A percentile compares a stretch with the other conserved stretches of the same genome.
Conservation (phyloP, 2,329 filamentous ascomycete genomes). For the Calonectria crousiana region DNA sequence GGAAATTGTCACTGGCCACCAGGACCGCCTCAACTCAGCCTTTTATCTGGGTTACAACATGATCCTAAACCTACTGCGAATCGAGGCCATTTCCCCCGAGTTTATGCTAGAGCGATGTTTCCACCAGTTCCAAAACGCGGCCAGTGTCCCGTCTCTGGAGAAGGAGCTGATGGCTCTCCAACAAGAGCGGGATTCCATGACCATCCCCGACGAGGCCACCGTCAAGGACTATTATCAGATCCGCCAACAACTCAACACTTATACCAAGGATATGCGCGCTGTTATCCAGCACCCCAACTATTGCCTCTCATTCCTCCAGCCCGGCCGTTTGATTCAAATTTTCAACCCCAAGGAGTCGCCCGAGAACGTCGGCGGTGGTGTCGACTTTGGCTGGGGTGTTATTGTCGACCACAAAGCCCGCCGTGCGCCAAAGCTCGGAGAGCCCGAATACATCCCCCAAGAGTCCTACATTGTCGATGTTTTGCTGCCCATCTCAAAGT, state of each 20-base stretch:
- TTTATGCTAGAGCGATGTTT: conserved; percentile 99
- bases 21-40: conserved; percentile 96
- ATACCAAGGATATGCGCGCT: conserved; percentile 88
- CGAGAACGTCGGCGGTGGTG: conserved; percentile 51
- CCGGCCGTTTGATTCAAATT: conserved; percentile 88
- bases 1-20: conserved; percentile 94
- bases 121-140: conserved; percentile 97
- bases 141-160: conserved; percentile 86
- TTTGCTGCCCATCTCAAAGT: conserved; percentile 71
- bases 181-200: conserved; percentile 76
- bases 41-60: conserved; percentile 99
- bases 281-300: conserved; percentile 95
- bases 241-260: conserved; percentile 84
- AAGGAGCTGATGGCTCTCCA: conserved; percentile 85
- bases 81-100: conserved; percentile 99
- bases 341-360: conserved; percentile 73
- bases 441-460: conserved; percentile 78
- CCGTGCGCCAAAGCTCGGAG: conserved; percentile 73
- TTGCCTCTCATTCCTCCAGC: conserved; percentile 85
- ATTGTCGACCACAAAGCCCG: conserved; percentile 80
- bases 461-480: conserved; percentile 88
- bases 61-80: conserved; percentile 94
- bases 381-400: conserved; percentile 94
- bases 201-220: conserved; percentile 86
- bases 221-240: conserved; percentile 96